Conservation (phyloP, 225 moss, liverwort and hornwort species). For the Marchantia paleacea region DNA sequence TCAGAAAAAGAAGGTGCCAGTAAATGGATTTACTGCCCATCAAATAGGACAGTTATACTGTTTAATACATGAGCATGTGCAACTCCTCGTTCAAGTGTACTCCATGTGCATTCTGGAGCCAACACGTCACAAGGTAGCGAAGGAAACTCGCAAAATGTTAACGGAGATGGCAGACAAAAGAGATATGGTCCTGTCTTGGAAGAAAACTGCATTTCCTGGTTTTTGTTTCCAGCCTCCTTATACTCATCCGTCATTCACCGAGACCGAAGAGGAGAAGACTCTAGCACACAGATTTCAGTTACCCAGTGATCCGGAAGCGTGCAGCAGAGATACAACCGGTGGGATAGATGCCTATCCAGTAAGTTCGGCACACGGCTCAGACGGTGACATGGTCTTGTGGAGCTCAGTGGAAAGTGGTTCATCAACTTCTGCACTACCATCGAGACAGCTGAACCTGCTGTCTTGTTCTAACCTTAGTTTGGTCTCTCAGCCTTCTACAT, state of each 20-base stretch:
- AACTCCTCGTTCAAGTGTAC: slow-evolving; percentile 84
- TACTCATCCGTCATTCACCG: slow-evolving; percentile 64
- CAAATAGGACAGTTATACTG: slow-evolving; percentile 92
- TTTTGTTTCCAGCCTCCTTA: slow-evolving; percentile 88
- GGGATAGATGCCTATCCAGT: slow-evolving; percentile 3
- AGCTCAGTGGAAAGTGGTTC: slow-evolving; percentile 1
- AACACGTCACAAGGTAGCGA: slow-evolving; percentile 58
- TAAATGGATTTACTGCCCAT: slow-evolving; percentile 81
- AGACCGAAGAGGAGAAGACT: slow-evolving; percentile 24
- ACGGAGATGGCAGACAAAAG: slow-evolving; percentile 73
- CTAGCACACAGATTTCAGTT: slow-evolving; percentile 4
- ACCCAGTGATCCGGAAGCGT: slow-evolving; percentile 2
- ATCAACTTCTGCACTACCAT: neutral
- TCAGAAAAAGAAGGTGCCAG: slow-evolving; percentile 44
- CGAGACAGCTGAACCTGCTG: neutral
- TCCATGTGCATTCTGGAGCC: slow-evolving; percentile 70
- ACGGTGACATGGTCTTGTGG: neutral
- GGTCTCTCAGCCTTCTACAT: neutral
- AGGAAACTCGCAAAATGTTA: slow-evolving; percentile 62
- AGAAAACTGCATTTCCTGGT: slow-evolving; percentile 81
- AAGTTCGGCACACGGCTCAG: slow-evolving; percentile 6
- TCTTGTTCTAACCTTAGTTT: neutral
- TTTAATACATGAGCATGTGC: slow-evolving; percentile 96
- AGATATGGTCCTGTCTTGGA: slow-evolving; percentile 77
- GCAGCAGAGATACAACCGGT: slow-evolving; percentile 1